Conservation (phyloP, 129 eudicot genomes). For the Rutidosis leptorrhynchoides region DNA sequence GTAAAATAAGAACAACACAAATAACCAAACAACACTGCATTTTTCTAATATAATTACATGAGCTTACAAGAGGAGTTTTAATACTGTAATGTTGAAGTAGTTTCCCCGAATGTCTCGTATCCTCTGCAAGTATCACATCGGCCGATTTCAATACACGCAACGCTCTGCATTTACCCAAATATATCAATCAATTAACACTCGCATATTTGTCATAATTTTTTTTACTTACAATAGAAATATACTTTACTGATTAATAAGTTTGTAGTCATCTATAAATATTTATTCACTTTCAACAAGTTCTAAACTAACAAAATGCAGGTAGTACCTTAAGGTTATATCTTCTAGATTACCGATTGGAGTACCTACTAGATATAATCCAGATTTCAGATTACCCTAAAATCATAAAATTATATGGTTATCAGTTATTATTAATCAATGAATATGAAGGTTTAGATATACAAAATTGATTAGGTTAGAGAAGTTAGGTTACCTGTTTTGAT, state of each 20-base stretch:
- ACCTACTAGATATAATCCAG: slow-evolving; percentile 78
- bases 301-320: neutral
- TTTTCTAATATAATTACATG: neutral
- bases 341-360: slow-evolving; percentile 94
- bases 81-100: slow-evolving; percentile 77
- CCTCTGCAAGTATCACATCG: slow-evolving; percentile 89
- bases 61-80: slow-evolving; percentile 79
- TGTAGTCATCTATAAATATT: no score
- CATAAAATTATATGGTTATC: slow-evolving; percentile 11
- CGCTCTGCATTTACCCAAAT: slow-evolving; percentile 54
- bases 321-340: slow-evolving; percentile 80
- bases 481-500: slow-evolving; percentile 51
- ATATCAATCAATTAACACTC: neutral
- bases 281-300: no score
- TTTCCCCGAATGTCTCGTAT: slow-evolving; percentile 91
- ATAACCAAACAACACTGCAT: neutral
- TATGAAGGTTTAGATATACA: neutral
- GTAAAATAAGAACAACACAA: slow-evolving; percentile 30
- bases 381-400: slow-evolving; percentile 56
- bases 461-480: neutral
- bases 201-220: neutral
- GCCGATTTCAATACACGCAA: slow-evolving; percentile 77
- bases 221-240: neutral
- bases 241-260: neutral
- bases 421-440: neutral